These are phyloP conservation scores for Eudorina sp. DNA, from an alignment of 139 green algal genomes.

Conservation along the genomic window DNA sequence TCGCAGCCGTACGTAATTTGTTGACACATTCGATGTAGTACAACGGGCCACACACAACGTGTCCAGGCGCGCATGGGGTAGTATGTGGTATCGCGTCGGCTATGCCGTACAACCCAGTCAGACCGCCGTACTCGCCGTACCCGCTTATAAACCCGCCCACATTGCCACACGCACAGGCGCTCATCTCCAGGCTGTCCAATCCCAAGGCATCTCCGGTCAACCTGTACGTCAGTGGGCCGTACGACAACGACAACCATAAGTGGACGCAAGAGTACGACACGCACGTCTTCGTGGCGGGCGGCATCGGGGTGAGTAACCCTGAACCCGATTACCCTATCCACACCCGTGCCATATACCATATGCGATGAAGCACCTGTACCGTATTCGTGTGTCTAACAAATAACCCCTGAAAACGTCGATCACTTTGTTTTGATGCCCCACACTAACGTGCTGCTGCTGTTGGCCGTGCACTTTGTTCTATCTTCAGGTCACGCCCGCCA, in stretches of 20 bases:
- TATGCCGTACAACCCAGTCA: no score
- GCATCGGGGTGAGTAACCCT: conserved; percentile 20
- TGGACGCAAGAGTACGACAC: neutral
- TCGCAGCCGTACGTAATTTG: no score
- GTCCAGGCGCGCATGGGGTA: no score
- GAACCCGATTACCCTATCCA: neutral
- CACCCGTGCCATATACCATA: neutral
- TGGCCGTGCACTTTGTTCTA: neutral
- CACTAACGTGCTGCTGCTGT: no score
- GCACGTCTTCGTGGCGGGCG: conserved; percentile 23
- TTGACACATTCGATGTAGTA: no score
- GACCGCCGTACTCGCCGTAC: no score
- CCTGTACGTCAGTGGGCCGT: conserved; percentile 42
- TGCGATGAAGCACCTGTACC: neutral
- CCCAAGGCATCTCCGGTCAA: neutral
- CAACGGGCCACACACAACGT: no score
- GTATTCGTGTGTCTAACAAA: no score
- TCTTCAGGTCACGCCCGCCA: conserved; percentile 17
- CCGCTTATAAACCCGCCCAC: no score
- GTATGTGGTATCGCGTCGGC: no score
- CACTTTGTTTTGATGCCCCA: neutral
- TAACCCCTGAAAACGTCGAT: neutral
- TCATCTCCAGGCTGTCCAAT: neutral
- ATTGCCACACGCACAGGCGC: neutral
- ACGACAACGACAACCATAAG: neutral